These are phyloP conservation scores for Choiromyces venosus DNA, from an alignment of 495 filamentous ascomycete genomes.

Conservation along the genomic window DNA sequence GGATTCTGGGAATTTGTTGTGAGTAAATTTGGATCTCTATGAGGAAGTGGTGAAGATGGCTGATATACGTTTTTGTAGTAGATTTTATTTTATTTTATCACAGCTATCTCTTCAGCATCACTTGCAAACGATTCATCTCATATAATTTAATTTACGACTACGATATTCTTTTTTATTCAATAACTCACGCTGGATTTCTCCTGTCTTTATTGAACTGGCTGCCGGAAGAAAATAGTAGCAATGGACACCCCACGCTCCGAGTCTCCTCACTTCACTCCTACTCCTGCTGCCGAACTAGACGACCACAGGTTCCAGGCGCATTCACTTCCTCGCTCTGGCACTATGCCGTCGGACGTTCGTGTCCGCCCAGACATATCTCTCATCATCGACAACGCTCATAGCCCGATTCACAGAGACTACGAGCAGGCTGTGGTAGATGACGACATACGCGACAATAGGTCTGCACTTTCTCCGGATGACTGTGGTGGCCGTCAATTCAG, in stretches of 20 bases:
- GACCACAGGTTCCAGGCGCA: constrained; percentile 80
- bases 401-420: constrained; percentile 60
- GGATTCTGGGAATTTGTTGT: not conserved
- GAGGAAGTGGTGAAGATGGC: not conserved
- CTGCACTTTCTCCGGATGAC: constrained; percentile 47
- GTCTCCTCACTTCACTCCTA: constrained; percentile 49
- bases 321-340: constrained; percentile 51
- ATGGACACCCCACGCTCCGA: constrained; percentile 60
- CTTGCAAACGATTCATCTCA: not conserved
- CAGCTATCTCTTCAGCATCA: not conserved
- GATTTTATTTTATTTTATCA: not conserved
- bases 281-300: constrained; percentile 82
- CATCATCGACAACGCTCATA: constrained; percentile 43
- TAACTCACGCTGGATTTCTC: not conserved
- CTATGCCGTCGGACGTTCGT: constrained; percentile 47
- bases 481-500: constrained; percentile 40
- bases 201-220: not conserved
- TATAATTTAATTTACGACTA: not conserved
- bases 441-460: constrained; percentile 52
- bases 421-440: constrained; percentile 85
- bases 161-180: not conserved
- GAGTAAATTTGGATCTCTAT: not conserved
- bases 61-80: not conserved
- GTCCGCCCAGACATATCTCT: constrained; percentile 43
- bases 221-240: constrained; percentile 12